Evolutionary conservation across 1,284 basidiomycete genomes (phyloP).

Genomic region (Xerocomus nothofagi): DNA sequence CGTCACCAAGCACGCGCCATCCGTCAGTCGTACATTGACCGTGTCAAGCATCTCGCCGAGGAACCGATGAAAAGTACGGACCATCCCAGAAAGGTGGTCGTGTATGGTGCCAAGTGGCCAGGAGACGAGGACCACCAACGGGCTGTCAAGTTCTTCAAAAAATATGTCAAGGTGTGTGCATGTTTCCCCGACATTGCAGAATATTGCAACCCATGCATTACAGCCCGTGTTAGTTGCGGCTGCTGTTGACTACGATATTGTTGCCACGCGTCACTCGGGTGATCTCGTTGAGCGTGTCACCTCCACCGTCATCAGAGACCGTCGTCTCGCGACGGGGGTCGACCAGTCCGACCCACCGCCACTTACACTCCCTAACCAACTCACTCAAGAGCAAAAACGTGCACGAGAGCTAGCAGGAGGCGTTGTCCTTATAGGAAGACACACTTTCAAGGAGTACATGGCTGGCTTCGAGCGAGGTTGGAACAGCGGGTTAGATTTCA

Average conservation of each 20-base stretch:
- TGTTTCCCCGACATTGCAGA: slow-evolving; percentile 2
- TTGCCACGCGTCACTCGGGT: slow-evolving; percentile 82
- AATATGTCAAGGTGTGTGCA: slow-evolving; percentile 87
- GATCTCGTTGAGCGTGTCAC: slow-evolving; percentile 77
- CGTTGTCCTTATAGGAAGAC: slow-evolving; percentile 84
- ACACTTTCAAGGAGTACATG: slow-evolving; percentile 94
- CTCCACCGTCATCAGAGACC: slow-evolving; percentile 67
- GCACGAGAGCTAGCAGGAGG: slow-evolving; percentile 79
- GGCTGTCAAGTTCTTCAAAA: slow-evolving; percentile 85
- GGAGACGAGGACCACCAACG: slow-evolving; percentile 93
- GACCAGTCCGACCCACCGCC: slow-evolving; percentile 49
- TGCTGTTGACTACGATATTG: slow-evolving; percentile 88
- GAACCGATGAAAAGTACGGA: slow-evolving; percentile 68
- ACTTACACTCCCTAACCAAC: slow-evolving; percentile 57
- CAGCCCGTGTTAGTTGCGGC: slow-evolving; percentile 94
- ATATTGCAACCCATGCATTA: slow-evolving; percentile 5
- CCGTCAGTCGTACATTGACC: slow-evolving; percentile 75
- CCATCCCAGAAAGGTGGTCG: slow-evolving; percentile 78
- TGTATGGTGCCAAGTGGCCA: slow-evolving; percentile 89
- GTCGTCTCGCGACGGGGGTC: slow-evolving; percentile 62
- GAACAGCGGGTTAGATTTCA: slow-evolving; percentile 68
- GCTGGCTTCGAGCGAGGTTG: slow-evolving; percentile 85
- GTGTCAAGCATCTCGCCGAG: slow-evolving; percentile 76
- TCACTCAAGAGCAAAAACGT: slow-evolving; percentile 55
- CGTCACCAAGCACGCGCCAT: slow-evolving; percentile 76